phyloP scores from a whole-genome alignment of 2,329 filamentous ascomycete species.

The Camillea tinctor region DNA sequence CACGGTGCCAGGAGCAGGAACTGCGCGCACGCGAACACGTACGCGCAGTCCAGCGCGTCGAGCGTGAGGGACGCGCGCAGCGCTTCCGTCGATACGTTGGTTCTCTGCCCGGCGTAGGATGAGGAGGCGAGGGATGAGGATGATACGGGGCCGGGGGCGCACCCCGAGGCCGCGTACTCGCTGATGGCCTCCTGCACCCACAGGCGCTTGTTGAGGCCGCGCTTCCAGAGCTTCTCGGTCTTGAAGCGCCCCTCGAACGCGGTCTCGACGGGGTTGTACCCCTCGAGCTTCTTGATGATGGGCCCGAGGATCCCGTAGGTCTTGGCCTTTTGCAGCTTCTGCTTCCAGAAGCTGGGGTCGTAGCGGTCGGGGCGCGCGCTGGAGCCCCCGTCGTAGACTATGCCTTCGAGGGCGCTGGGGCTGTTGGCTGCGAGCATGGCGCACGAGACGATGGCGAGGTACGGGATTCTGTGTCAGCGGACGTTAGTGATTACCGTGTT shows the following conservation, averaged over 20 bases:
- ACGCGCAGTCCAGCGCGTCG: conserved; percentile 20
- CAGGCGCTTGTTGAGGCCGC: conserved; percentile 31
- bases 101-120: background rate
- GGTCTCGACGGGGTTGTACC: conserved; percentile 27
- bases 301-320: conserved; percentile 6
- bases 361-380: conserved; percentile 17
- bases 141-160: no score
- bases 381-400: conserved; percentile 30
- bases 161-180: conserved; percentile 19
- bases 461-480: no score
- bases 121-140: background rate
- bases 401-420: conserved; percentile 29
- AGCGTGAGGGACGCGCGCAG: conserved; percentile 22
- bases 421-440: conserved; percentile 34
- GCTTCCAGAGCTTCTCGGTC: conserved; percentile 34
- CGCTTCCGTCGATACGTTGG: conserved; percentile 6
- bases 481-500: no score
- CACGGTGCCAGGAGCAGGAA: conserved; percentile 29
- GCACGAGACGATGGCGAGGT: conserved; percentile 33
- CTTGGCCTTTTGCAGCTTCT: conserved; percentile 16
- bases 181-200: conserved; percentile 32
- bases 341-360: conserved; percentile 20
- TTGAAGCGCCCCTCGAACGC: conserved; percentile 29
- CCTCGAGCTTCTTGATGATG: conserved; percentile 17
- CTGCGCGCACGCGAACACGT: conserved; percentile 20